phyloP scores from a whole-genome alignment of 257 asterid genomes.

The Plectranthus barbatus region DNA sequence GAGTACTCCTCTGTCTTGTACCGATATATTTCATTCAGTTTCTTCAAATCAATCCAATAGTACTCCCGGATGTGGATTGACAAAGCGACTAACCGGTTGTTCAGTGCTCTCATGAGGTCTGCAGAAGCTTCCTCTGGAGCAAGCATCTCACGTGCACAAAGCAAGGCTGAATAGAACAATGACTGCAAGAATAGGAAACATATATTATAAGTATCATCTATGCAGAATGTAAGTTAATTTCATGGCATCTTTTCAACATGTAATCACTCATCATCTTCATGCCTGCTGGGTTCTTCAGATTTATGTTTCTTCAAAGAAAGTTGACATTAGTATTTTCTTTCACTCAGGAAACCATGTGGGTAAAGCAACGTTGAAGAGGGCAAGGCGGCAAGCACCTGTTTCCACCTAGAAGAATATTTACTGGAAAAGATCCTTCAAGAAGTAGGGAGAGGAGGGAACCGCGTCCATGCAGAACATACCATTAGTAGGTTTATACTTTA shows the following conservation, averaged over 20 bases:
- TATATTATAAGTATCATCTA: not conserved
- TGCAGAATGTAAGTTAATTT: not conserved
- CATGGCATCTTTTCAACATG: not conserved
- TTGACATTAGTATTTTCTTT: not conserved
- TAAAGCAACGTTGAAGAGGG: not conserved
- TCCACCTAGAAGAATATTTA: not conserved
- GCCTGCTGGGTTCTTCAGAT: not conserved
- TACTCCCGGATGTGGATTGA: slow-evolving; percentile 71
- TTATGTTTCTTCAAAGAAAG: not conserved
- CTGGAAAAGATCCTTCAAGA: not conserved
- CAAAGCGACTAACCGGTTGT: slow-evolving; percentile 66
- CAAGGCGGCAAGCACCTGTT: not conserved
- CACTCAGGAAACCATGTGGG: not conserved
- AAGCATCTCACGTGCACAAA: slow-evolving; percentile 72
- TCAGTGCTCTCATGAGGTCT: slow-evolving; percentile 57
- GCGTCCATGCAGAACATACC: not conserved
- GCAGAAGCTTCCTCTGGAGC: slow-evolving; percentile 62
- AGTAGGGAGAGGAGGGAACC: not conserved
- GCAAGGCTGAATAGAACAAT: slow-evolving; percentile 61
- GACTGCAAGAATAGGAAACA: slow-evolving; percentile 32
- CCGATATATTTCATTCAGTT: slow-evolving; percentile 67
- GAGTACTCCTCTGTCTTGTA: slow-evolving; percentile 79
- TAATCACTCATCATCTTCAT: not conserved
- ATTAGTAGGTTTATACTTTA: not conserved
- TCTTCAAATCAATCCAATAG: slow-evolving; percentile 67